Conservation (phyloP, 768 basidiomycete genomes). For the Russula lepida region DNA sequence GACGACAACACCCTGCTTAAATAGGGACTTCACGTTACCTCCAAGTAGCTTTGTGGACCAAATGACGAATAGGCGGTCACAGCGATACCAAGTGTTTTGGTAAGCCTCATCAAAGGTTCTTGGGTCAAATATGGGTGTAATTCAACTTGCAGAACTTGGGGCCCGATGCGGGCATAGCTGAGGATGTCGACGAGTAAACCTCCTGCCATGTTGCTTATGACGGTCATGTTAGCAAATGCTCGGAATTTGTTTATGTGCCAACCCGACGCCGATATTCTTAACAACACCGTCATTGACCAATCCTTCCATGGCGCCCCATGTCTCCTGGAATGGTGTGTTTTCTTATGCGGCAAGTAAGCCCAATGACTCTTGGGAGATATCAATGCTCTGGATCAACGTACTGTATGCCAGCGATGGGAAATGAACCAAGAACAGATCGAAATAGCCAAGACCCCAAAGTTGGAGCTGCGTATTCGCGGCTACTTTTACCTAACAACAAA, state of each 20-base stretch:
- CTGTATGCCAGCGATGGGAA: conserved; percentile 86
- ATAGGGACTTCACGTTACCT: conserved; percentile 43
- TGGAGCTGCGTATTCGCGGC: conserved; percentile 56
- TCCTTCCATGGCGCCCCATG: conserved; percentile 77
- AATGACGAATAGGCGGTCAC: conserved; percentile 52
- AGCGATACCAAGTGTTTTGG: conserved; percentile 38
- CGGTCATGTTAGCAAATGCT: neutral
- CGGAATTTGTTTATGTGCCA: neutral
- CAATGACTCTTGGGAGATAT: conserved; percentile 40
- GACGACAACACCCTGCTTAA: conserved; percentile 40
- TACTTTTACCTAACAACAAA: conserved; percentile 39
- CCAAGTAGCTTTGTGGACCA: conserved; percentile 49
- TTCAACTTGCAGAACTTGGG: conserved; percentile 54
- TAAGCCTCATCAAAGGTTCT: conserved; percentile 37
- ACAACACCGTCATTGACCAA: conserved; percentile 61
- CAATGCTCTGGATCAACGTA: conserved; percentile 64
- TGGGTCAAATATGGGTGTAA: conserved; percentile 50
- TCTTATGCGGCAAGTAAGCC: conserved; percentile 29
- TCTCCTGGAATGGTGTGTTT: conserved; percentile 68
- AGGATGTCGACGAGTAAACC: conserved; percentile 65
- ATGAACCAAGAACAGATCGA: conserved; percentile 75
- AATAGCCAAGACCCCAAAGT: conserved; percentile 80
- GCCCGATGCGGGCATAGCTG: conserved; percentile 62
- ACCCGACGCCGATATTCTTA: conserved; percentile 78
- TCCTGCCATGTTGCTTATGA: conserved; percentile 61